Evolutionary conservation across 2,329 filamentous ascomycete genomes (phyloP).

Genomic region (Phyllosticta paracitricarpa): DNA sequence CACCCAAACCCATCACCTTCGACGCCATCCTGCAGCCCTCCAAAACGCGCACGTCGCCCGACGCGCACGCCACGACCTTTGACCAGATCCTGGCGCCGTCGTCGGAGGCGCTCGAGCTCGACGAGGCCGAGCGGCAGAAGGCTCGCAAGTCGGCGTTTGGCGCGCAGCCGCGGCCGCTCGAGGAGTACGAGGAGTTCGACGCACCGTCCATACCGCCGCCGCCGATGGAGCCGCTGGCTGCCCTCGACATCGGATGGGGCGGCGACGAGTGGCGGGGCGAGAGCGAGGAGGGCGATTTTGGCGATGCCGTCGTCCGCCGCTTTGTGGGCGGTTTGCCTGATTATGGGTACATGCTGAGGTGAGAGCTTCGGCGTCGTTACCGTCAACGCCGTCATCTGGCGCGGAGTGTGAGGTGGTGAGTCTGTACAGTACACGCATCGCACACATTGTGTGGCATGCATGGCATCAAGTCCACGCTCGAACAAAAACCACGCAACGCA

Average conservation of each 20-base stretch:
- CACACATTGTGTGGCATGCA: too few relatives aligned
- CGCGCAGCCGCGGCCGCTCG: neutral
- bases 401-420: too few relatives aligned
- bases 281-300: slow-evolving; percentile 14
- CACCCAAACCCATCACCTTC: slow-evolving; percentile 1
- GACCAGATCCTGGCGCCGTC: slow-evolving; percentile 6
- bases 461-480: too few relatives aligned
- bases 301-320: slow-evolving; percentile 15
- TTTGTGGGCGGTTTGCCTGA: slow-evolving; percentile 23
- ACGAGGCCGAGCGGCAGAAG: neutral
- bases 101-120: neutral
- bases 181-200: neutral
- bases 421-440: too few relatives aligned
- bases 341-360: slow-evolving; percentile 24
- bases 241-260: neutral
- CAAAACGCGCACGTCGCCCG: slow-evolving; percentile 12
- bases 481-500: too few relatives aligned
- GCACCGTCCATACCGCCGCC: neutral
- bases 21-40: neutral
- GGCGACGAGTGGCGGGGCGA: neutral
- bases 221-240: neutral
- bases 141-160: neutral
- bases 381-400: too few relatives aligned
- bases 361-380: neutral
- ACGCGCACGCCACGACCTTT: slow-evolving; percentile 1